These are phyloP conservation scores for Aspergillus sojae DNA, from an alignment of 2,329 filamentous ascomycete genomes.

Conservation along the genomic window DNA sequence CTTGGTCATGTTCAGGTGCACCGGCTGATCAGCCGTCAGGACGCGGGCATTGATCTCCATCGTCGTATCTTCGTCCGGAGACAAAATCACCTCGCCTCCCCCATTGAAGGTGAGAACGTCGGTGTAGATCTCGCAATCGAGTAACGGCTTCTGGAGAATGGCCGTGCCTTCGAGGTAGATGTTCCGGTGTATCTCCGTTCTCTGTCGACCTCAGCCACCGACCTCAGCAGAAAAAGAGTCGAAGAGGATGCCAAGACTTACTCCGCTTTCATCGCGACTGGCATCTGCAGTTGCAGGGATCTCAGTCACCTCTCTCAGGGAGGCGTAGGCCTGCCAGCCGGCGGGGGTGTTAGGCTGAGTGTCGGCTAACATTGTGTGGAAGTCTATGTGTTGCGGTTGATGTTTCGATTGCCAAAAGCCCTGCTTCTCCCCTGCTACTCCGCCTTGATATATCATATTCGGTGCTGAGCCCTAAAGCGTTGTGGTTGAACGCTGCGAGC, in stretches of 20 bases:
- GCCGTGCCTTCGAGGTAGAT: background rate
- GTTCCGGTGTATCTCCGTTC: background rate
- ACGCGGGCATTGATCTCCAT: slow-evolving; percentile 1
- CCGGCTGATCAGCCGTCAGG: slow-evolving; percentile 4
- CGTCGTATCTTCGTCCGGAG: background rate
- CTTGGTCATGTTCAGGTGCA: background rate
- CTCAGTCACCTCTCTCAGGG: background rate
- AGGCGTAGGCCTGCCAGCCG: background rate
- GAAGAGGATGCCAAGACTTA: background rate
- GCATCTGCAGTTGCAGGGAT: too few relatives aligned
- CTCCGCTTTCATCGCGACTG: background rate
- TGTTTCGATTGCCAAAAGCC: too few relatives aligned
- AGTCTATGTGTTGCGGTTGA: too few relatives aligned
- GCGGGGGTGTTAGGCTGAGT: background rate
- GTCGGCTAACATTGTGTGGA: background rate
- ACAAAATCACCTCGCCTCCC: background rate
- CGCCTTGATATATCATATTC: too few relatives aligned
- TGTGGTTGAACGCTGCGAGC: too few relatives aligned
- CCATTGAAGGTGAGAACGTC: background rate
- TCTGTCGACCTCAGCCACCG: background rate
- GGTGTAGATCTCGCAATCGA: background rate
- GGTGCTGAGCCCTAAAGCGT: too few relatives aligned
- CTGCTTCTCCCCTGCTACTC: too few relatives aligned
- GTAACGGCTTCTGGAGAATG: background rate
- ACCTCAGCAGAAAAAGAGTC: background rate